A percentile compares a stretch with the other conserved stretches of the same genome.
Evolutionary conservation across 768 basidiomycete genomes (phyloP).

Genomic region (Mrakia frigida): DNA sequence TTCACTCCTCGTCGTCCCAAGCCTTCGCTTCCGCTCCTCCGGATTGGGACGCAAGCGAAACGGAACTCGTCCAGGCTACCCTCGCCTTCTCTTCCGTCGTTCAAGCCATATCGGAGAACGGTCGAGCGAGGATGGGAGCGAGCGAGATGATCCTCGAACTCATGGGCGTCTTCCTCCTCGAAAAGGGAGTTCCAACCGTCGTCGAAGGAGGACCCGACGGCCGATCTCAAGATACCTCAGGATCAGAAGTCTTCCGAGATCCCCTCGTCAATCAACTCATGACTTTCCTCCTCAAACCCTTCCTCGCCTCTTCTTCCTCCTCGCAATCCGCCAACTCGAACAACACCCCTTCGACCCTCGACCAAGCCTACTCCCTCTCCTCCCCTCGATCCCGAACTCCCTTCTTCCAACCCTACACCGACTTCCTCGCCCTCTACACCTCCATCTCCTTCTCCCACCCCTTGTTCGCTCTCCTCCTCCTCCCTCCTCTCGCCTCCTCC

Average conservation of each 20-base stretch:
- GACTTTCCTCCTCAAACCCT: slow-evolving; percentile 57
- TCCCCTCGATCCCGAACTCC: slow-evolving; percentile 56
- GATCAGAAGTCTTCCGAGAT: slow-evolving; percentile 70
- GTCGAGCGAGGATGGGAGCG: neutral
- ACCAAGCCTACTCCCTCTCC: slow-evolving; percentile 56
- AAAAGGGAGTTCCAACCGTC: slow-evolving; percentile 54
- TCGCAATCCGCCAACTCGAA: slow-evolving; percentile 9
- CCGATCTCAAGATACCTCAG: neutral
- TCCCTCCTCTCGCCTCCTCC: slow-evolving; percentile 64
- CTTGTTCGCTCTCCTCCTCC: slow-evolving; percentile 66
- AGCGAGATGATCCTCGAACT: slow-evolving; percentile 62
- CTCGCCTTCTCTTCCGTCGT: slow-evolving; percentile 58
- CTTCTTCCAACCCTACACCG: slow-evolving; percentile 91
- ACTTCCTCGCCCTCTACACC: slow-evolving; percentile 84
- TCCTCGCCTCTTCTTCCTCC: slow-evolving; percentile 34
- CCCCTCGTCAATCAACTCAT: slow-evolving; percentile 56
- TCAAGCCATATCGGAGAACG: neutral
- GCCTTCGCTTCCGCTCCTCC: slow-evolving; percentile 65
- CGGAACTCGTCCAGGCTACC: slow-evolving; percentile 65
- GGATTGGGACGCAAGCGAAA: slow-evolving; percentile 73
- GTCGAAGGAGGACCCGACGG: slow-evolving; percentile 32
- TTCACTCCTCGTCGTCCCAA: slow-evolving; percentile 67
- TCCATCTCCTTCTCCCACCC: slow-evolving; percentile 80
- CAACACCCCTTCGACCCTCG: slow-evolving; percentile 46
- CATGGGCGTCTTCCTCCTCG: slow-evolving; percentile 95